Conservation (phyloP, 345 rosid species). For the Combretum micranthum region DNA sequence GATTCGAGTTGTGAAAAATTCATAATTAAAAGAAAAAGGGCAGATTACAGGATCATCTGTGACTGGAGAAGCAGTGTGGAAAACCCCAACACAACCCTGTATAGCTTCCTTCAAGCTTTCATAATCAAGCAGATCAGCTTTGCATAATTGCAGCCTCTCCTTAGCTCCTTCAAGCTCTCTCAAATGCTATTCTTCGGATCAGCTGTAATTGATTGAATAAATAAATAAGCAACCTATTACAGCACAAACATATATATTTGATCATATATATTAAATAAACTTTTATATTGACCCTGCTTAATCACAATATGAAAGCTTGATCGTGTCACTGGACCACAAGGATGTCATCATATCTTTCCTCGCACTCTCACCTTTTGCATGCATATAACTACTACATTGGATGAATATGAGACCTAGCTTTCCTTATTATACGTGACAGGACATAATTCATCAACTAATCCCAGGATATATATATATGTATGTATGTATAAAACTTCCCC, state of each 20-base stretch:
- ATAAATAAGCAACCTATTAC: neutral
- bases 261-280: neutral
- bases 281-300: neutral
- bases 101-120: conserved; percentile 53
- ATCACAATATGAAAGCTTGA: neutral
- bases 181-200: conserved; percentile 85
- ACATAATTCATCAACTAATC: too few relatives aligned
- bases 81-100: conserved; percentile 76
- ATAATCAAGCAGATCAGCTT: conserved; percentile 77
- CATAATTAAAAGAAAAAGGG: neutral
- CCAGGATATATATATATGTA: too few relatives aligned
- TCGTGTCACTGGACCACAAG: too few relatives aligned
- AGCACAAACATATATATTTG: neutral
- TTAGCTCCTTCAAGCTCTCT: conserved; percentile 79
- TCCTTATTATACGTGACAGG: too few relatives aligned
- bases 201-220: conserved; percentile 16
- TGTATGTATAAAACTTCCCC: too few relatives aligned
- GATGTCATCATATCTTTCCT: too few relatives aligned
- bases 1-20: neutral
- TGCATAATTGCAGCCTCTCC: conserved; percentile 63
- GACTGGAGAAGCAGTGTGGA: conserved; percentile 86
- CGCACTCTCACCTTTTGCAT: too few relatives aligned
- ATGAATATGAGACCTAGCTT: too few relatives aligned
- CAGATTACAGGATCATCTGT: conserved; percentile 72
- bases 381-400: too few relatives aligned